Percentiles rank a stretch among this genome's conserved stretches.
Evolutionary conservation across 2,329 filamentous ascomycete species (phyloP).

Genomic region (Aspergillus quadrilineatus): DNA sequence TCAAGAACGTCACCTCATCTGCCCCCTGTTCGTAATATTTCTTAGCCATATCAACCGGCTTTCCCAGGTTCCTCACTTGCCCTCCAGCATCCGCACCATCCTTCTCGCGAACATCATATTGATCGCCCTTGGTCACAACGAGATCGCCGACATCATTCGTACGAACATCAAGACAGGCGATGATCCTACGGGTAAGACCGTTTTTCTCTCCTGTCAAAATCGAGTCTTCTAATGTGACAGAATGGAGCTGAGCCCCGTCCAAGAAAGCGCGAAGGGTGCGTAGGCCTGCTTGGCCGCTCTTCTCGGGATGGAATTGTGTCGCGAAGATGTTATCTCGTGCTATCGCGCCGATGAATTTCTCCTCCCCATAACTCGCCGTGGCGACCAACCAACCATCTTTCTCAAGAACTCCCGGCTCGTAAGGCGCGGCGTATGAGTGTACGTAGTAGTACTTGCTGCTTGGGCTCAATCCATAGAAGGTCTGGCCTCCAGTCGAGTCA

Average conservation of each 20-base stretch:
- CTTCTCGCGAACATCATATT: slow-evolving; percentile 97
- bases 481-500: slow-evolving; percentile 45
- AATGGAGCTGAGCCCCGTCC: slow-evolving; percentile 62
- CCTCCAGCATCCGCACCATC: slow-evolving; percentile 54
- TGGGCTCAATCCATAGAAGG: slow-evolving; percentile 75
- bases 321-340: slow-evolving; percentile 82
- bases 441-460: slow-evolving; percentile 98
- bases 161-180: slow-evolving; percentile 93
- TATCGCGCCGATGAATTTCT: slow-evolving; percentile 89
- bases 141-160: slow-evolving; percentile 92
- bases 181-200: slow-evolving; percentile 86
- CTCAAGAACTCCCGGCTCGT: slow-evolving; percentile 71
- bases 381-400: slow-evolving; percentile 87
- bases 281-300: slow-evolving; percentile 86
- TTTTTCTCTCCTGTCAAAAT: slow-evolving; percentile 43
- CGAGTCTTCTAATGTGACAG: slow-evolving; percentile 44
- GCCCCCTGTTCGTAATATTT: slow-evolving; percentile 95
- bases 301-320: slow-evolving; percentile 97
- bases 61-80: slow-evolving; percentile 86
- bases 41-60: slow-evolving; percentile 91
- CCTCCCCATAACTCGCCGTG: slow-evolving; percentile 79
- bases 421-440: slow-evolving; percentile 86
- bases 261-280: slow-evolving; percentile 83
- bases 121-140: slow-evolving; percentile 96
- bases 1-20: slow-evolving; percentile 95